phyloP scores from a whole-genome alignment of 2,329 filamentous ascomycete species.

The Monilinia fructigena region DNA sequence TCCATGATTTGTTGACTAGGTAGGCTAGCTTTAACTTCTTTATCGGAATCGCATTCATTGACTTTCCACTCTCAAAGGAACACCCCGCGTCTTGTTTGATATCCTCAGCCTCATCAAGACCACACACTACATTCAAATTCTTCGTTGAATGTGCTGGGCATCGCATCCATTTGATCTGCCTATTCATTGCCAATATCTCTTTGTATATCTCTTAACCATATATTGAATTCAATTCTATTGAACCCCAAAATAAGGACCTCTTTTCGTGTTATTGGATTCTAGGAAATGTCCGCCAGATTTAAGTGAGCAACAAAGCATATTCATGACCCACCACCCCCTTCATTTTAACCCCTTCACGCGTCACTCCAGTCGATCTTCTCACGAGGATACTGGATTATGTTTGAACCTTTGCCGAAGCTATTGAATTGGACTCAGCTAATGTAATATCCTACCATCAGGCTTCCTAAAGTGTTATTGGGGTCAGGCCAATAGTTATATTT shows the following conservation, averaged over 20 bases:
- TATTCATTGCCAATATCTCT: neutral
- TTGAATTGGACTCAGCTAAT: constrained; percentile 28
- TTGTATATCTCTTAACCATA: neutral
- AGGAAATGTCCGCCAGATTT: constrained; percentile 38
- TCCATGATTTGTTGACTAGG: neutral
- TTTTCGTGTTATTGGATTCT: constrained; percentile 23
- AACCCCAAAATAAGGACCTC: constrained; percentile 26
- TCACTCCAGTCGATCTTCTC: neutral
- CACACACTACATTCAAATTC: too few species aligned
- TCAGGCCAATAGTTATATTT: constrained; percentile 37
- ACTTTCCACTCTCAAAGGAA: constrained; percentile 4
- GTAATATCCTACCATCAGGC: constrained; percentile 26
- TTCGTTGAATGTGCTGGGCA: neutral
- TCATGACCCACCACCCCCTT: neutral
- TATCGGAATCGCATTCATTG: constrained; percentile 23
- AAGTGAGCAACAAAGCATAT: constrained; percentile 32
- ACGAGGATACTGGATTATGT: neutral
- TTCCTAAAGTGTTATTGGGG: constrained; percentile 38
- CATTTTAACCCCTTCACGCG: neutral
- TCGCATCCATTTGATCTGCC: neutral
- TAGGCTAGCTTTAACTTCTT: constrained; percentile 11
- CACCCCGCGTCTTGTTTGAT: constrained; percentile 11
- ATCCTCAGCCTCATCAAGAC: constrained; percentile 14
- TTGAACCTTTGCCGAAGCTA: neutral
- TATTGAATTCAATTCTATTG: constrained; percentile 1